Evolutionary conservation across 768 basidiomycete genomes (phyloP).

Genomic region (Coprinopsis sp.): DNA sequence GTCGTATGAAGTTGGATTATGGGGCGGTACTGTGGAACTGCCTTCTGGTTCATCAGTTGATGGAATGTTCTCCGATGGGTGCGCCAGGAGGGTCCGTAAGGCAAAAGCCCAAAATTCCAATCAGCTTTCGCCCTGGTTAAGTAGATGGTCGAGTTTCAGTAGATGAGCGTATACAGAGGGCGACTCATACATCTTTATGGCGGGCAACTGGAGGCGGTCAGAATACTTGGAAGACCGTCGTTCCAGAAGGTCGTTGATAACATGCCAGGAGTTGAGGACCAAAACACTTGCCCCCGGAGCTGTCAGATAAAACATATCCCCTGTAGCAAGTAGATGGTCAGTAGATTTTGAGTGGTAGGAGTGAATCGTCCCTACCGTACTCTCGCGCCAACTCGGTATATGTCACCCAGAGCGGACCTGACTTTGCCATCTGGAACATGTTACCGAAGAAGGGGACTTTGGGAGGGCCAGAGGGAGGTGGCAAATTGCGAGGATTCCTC

Average conservation of each 20-base stretch:
- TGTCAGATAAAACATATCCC: not conserved
- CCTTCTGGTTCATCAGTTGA: slow-evolving; percentile 19
- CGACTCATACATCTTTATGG: slow-evolving; percentile 38
- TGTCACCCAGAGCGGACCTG: too few species aligned
- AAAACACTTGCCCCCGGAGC: not conserved
- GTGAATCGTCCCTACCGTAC: too few species aligned
- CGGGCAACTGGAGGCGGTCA: slow-evolving; percentile 25
- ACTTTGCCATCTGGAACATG: too few species aligned
- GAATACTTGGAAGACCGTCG: slow-evolving; percentile 6
- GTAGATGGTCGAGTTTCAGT: not conserved
- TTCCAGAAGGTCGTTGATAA: slow-evolving; percentile 10
- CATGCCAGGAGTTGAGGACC: not conserved
- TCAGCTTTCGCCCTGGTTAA: slow-evolving; percentile 28
- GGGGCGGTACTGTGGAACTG: slow-evolving; percentile 11
- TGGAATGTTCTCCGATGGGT: slow-evolving; percentile 22
- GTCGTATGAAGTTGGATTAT: slow-evolving; percentile 6
- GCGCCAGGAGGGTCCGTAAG: slow-evolving; percentile 25
- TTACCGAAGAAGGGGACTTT: too few species aligned
- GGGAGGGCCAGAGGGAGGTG: too few species aligned
- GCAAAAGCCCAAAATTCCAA: slow-evolving; percentile 35
- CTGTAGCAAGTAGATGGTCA: too few species aligned
- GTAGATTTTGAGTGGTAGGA: too few species aligned
- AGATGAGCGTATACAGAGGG: not conserved
- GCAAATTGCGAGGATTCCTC: too few species aligned
- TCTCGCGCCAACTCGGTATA: too few species aligned